A percentile compares a stretch with the other conserved stretches of the same genome.
Conservation (phyloP, 179 eudicot genomes). For the Silene coronaria region DNA sequence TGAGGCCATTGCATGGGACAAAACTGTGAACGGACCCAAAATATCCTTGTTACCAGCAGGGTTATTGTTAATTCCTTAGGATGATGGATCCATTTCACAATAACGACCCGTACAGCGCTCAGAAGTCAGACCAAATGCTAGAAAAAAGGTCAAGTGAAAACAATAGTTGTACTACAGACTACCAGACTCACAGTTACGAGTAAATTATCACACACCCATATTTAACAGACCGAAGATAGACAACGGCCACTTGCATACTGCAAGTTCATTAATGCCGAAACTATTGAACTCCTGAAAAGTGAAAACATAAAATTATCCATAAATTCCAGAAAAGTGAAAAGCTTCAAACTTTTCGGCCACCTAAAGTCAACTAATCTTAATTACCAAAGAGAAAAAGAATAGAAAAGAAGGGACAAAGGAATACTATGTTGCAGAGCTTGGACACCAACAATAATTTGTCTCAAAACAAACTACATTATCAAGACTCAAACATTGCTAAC, state of each 20-base stretch:
- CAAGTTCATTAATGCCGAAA: neutral
- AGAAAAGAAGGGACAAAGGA: neutral
- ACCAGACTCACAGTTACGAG: neutral
- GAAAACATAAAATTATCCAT: neutral
- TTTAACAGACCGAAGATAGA: neutral
- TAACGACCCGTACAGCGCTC: neutral
- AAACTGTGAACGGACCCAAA: no score
- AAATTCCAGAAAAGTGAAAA: neutral
- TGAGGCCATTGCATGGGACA: no score
- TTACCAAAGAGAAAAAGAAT: neutral
- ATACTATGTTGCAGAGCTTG: neutral
- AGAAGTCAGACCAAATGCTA: neutral
- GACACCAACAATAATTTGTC: neutral
- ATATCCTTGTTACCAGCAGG: no score
- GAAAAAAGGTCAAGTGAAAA: neutral
- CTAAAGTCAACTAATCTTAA: neutral
- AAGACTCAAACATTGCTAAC: neutral
- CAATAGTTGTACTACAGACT: neutral
- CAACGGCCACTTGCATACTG: neutral
- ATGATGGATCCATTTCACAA: neutral
- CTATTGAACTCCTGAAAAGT: neutral
- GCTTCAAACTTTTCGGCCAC: neutral
- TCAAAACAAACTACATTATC: neutral
- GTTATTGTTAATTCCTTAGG: no score
- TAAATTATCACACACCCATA: neutral